A percentile compares a stretch with the other conserved stretches of the same genome.
phyloP scores from a whole-genome alignment of 805 yeast genomes.

The Geotrichum ghanense region DNA sequence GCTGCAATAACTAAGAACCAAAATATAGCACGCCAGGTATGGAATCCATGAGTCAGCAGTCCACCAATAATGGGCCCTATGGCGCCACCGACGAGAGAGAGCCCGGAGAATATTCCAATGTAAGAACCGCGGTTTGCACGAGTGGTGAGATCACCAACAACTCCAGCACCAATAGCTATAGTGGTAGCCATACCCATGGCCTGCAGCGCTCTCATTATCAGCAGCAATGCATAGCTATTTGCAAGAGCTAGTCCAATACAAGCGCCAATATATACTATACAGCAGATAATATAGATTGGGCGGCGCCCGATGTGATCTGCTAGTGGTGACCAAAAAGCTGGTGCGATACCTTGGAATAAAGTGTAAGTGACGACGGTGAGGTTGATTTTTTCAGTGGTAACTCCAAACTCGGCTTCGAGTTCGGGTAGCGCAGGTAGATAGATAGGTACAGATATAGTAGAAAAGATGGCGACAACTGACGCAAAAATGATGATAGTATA shows the following conservation, averaged over 20 bases:
- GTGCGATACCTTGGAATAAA: constrained; percentile 65
- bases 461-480: constrained; percentile 39
- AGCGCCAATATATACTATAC: constrained; percentile 45
- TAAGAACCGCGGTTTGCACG: constrained; percentile 57
- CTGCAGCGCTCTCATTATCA: constrained; percentile 61
- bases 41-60: constrained; percentile 32
- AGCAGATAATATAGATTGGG: constrained; percentile 47
- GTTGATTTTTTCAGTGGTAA: constrained; percentile 48
- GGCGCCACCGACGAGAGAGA: constrained; percentile 61
- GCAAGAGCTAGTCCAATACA: constrained; percentile 57
- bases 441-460: constrained; percentile 61
- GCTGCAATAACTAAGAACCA: constrained; percentile 64
- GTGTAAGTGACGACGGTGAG: constrained; percentile 68
- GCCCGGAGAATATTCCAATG: constrained; percentile 54
- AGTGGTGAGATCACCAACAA: constrained; percentile 63
- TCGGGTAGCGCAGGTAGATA: constrained; percentile 67
- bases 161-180: constrained; percentile 57
- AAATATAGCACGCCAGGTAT: constrained; percentile 51
- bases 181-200: constrained; percentile 71
- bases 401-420: constrained; percentile 42
- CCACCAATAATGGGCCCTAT: constrained; percentile 67
- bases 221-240: constrained; percentile 45
- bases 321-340: constrained; percentile 53
- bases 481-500: background rate
- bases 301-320: constrained; percentile 69